Conservation (phyloP, 306 rosid species). For the Begonia fuchsioides region DNA sequence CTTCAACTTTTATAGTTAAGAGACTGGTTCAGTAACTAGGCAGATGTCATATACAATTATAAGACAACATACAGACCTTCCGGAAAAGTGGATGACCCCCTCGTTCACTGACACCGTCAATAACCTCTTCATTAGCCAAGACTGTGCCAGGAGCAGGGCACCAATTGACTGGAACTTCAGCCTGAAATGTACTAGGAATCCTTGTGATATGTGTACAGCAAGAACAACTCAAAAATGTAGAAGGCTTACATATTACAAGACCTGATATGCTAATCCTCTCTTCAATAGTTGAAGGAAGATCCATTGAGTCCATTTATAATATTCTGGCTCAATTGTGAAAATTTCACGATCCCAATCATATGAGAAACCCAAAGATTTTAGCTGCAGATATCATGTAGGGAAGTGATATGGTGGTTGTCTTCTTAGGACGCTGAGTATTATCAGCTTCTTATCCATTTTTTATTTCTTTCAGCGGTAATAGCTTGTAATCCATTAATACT, state of each 20-base stretch:
- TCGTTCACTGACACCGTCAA: slow-evolving; percentile 91
- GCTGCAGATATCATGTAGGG: slow-evolving; percentile 30
- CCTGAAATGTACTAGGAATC: slow-evolving; percentile 32
- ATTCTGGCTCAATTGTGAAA: slow-evolving; percentile 82
- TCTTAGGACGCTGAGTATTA: too few relatives aligned
- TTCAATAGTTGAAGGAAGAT: slow-evolving; percentile 84
- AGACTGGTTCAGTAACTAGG: slow-evolving; percentile 9
- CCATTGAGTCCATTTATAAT: slow-evolving; percentile 98
- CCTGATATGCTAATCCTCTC: slow-evolving; percentile 97
- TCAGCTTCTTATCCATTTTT: too few relatives aligned
- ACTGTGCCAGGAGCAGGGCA: slow-evolving; percentile 98
- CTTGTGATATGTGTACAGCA: slow-evolving; percentile 7
- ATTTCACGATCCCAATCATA: slow-evolving; percentile 97
- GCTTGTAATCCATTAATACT: too few relatives aligned
- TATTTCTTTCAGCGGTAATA: too few relatives aligned
- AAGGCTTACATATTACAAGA: slow-evolving; percentile 15
- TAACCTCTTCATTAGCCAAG: slow-evolving; percentile 96
- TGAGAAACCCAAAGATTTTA: slow-evolving; percentile 88
- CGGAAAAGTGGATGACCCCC: slow-evolving; percentile 93
- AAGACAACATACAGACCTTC: slow-evolving; percentile 34
- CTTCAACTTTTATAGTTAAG: slow-evolving; percentile 30
- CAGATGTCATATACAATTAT: slow-evolving; percentile 7
- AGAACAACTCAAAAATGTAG: slow-evolving; percentile 6
- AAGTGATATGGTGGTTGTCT: too few relatives aligned
- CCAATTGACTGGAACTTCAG: slow-evolving; percentile 99